Evolutionary conservation across 169 alveolate species (phyloP).

Genomic region (Theileria sp.): DNA sequence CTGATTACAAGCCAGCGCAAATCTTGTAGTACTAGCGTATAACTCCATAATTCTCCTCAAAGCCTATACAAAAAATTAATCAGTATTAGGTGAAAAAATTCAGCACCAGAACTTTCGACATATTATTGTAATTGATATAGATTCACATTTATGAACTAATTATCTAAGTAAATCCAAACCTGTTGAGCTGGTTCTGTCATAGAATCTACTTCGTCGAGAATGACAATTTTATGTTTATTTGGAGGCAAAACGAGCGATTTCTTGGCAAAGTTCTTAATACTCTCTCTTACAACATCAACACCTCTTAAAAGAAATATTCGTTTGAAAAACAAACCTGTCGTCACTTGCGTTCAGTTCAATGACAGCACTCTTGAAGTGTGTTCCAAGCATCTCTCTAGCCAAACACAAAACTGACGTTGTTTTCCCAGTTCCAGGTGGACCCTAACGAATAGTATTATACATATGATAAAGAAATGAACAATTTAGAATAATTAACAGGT

Average conservation of each 20-base stretch:
- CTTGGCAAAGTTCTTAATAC: constrained; percentile 94
- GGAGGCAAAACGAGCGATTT: constrained; percentile 90
- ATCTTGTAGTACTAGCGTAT: constrained; percentile 95
- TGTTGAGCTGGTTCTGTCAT: constrained; percentile 99
- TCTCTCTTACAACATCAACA: constrained; percentile 97
- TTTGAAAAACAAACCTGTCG: constrained; percentile 79
- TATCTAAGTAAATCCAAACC: constrained; percentile 36
- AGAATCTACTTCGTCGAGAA: constrained; percentile 99
- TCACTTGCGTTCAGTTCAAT: constrained; percentile 99
- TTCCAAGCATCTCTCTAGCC: constrained; percentile 93
- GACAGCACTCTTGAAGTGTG: constrained; percentile 85
- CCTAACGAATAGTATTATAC: constrained; percentile 67
- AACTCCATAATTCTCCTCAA: constrained; percentile 97
- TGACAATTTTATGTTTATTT: constrained; percentile 94
- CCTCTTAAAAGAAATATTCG: constrained; percentile 78
- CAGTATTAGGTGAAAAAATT: neutral
- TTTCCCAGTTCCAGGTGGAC: constrained; percentile 99
- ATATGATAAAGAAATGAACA: neutral
- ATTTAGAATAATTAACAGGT: neutral
- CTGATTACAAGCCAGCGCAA: constrained; percentile 98
- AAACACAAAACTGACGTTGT: constrained; percentile 96
- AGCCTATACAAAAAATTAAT: constrained; percentile 71
- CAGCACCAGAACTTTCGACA: neutral
- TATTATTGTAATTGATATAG: neutral
- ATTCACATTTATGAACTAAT: neutral